These are phyloP conservation scores for Sclerotinia glacialis DNA, from an alignment of 2,329 filamentous ascomycete species.

Conservation along the genomic window DNA sequence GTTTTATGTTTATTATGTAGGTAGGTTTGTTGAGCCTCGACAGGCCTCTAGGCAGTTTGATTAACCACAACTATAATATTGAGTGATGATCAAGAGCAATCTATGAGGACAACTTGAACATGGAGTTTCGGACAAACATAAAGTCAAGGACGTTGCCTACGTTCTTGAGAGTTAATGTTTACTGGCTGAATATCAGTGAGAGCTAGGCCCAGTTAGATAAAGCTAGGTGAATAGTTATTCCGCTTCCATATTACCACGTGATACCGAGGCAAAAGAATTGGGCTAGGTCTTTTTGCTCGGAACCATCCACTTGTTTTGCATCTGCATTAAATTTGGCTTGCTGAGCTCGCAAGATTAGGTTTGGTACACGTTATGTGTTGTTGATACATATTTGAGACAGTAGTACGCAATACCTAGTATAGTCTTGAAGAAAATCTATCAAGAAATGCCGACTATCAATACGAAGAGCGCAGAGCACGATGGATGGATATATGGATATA, in stretches of 20 bases:
- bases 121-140: not conserved
- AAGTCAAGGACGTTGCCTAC: not conserved
- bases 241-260: not conserved
- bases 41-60: not conserved
- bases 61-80: not conserved
- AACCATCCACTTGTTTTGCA: not conserved
- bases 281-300: not conserved
- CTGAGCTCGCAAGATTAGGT: not conserved
- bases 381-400: conserved; percentile 2
- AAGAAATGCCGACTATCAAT: not conserved
- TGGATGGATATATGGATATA: too few relatives aligned
- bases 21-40: not conserved
- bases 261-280: not conserved
- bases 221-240: not conserved
- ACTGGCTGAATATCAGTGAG: not conserved
- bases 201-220: not conserved
- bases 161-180: not conserved
- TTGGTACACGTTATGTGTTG: not conserved
- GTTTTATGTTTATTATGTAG: not conserved
- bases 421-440: not conserved
- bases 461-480: not conserved
- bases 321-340: not conserved
- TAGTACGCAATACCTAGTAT: too few relatives aligned
- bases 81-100: not conserved
- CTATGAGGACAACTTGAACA: not conserved